Evolutionary conservation across 345 rosid species (phyloP).

Genomic region (Carallia pectinifolia): DNA sequence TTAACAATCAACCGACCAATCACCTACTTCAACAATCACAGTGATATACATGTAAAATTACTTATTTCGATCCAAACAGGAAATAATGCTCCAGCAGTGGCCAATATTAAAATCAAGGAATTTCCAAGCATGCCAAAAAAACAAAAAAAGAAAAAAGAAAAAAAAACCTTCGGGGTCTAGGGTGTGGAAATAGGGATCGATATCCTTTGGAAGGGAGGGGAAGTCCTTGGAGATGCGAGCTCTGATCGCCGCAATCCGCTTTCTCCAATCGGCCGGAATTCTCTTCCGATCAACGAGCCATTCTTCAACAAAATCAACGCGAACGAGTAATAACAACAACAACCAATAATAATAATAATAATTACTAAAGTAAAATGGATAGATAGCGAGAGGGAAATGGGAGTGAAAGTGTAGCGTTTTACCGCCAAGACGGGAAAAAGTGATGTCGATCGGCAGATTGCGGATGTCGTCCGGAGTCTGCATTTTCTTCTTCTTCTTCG

Average conservation of each 20-base stretch:
- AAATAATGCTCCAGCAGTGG: too few relatives aligned
- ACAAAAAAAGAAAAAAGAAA: neutral
- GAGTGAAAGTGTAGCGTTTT: neutral
- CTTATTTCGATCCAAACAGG: too few relatives aligned
- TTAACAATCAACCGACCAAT: too few relatives aligned
- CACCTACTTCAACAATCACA: too few relatives aligned
- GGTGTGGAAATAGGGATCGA: constrained; percentile 74
- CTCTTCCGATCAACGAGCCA: constrained; percentile 98
- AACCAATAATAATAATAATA: neutral
- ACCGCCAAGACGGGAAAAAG: constrained; percentile 95
- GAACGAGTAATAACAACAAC: neutral
- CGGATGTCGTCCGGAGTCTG: constrained; percentile 66
- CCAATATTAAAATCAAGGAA: too few relatives aligned
- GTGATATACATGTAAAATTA: too few relatives aligned
- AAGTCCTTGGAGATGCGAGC: constrained; percentile 73
- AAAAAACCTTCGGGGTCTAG: constrained; percentile 71
- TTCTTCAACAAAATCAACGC: constrained; percentile 41
- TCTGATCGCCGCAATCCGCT: constrained; percentile 63
- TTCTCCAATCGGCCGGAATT: constrained; percentile 89
- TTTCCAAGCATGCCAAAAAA: neutral
- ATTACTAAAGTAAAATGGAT: neutral
- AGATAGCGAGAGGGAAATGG: neutral
- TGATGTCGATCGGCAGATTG: constrained; percentile 89
- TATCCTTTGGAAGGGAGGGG: constrained; percentile 67
- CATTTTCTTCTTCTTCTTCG: constrained; percentile 33